Base-by-base conservation (phyloP, 148 eudicot genomes). In the Beta vulgaris region DNA sequence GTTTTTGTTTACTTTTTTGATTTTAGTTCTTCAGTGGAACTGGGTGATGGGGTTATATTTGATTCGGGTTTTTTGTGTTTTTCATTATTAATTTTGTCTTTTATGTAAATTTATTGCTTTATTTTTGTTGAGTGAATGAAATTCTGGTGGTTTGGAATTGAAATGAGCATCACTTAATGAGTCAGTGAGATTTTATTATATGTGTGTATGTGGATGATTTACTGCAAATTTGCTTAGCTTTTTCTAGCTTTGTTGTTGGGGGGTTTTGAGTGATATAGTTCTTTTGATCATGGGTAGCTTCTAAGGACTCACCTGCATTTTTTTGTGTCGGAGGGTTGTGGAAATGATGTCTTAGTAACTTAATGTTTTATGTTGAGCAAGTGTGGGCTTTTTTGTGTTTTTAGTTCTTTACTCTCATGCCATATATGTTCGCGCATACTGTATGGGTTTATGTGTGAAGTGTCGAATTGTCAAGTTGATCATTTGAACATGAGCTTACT, bases 1-100 rank as follows among this genome's bases (percentile, higher is more conserved):
- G 49, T 68, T n/a, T n/a, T n/a, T 82, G 43, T 60, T 71, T 70
- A 57, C 8, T 75, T 26, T 2, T 71, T 62, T 29, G 28, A 58
- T 42, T 73, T 31, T 70, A 40, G 40, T 73, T 36, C 32, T 68
- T 49, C 3, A 25, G 3, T 7, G 65, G 57, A 51, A 51, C 9
- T 68, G 39, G 67, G 53, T 7, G 19, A 48, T 19, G 11, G 71
- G 4, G 13, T 26, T 39, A 25, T 43, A 37, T 51, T 48, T n/a
- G 31, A 48, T 39, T 44, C 34, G 40, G 55, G 55, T 19, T 40
- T 39, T 44, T 69, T 15, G 75, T 68, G 35, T 58, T 1, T 26
- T 55, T n/a, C 4, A 55, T n/a, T 25, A 42, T 4, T 0, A 1
- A 6, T 65, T 51, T 26, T 48, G 15, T 18, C 1, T 60, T 44